Base-by-base conservation (phyloP, 352 stramenopile genomes). In the Globisporangium sylvaticum region DNA sequence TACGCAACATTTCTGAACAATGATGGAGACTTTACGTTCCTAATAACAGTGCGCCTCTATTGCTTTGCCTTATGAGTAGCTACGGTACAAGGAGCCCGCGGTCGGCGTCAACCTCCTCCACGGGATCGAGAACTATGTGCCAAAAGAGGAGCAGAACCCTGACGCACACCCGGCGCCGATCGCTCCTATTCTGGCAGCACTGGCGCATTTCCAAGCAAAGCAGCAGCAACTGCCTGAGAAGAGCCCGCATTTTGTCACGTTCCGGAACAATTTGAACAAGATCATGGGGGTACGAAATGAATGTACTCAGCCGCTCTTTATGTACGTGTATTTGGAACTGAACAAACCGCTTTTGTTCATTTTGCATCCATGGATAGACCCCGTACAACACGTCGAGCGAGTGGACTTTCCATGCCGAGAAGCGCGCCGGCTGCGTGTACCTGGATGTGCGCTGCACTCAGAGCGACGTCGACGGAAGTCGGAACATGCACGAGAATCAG, bases 221-320 rank as follows among this genome's bases (percentile, higher is more conserved):
- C 20, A 44, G 65, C 31, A 52, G 53, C 57, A 74, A 32, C 31
- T 48, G 44, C 58, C 73, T 31, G 42, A 60, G 3, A 70, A 60
- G n/a, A 39, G 55, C 0, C 76, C 76, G 22, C 77, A 91, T 42
- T 82, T 94, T 56, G 71, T 92, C 59, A 94, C 80, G 37, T 94
- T 74, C 56, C 73, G 86, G 39, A 94, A 94, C 74, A 92, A 94
- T 62, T 64, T 94, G 48, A 94, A 94, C 79, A 94, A 92, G 55
- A 90, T 94, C 63, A 81, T 94, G 60, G 81, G 80, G 4, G 86
- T 94, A 64, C 39, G 70, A 44, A 44, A n/a, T 78, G 4, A 32
- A n/a, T n/a, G n/a, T n/a, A 20, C 22, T 25, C 46, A 24, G 7
- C 18, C 42, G 12, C 31, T 62, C n/a, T 61, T 6, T 37, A 48